These are phyloP conservation scores for Cudoniella acicularis DNA, from an alignment of 495 filamentous ascomycete species.

Conservation along the genomic window DNA sequence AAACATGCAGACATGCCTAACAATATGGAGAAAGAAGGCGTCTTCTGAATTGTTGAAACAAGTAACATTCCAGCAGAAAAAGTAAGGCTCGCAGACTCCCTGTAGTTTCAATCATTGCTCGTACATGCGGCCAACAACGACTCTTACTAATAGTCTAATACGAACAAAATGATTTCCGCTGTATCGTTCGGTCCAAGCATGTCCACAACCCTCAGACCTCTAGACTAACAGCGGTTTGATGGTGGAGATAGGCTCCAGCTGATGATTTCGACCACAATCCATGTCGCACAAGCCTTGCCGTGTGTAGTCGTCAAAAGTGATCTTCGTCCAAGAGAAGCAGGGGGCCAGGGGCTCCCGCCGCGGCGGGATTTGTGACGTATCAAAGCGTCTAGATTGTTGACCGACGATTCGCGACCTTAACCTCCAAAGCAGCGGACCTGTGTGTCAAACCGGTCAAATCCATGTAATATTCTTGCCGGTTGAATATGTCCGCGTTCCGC, in stretches of 20 bases:
- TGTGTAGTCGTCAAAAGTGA: not conserved
- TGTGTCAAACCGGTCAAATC: not conserved
- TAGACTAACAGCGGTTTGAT: not conserved
- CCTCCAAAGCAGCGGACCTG: not conserved
- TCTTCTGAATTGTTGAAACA: too few species aligned
- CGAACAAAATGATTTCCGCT: too few species aligned
- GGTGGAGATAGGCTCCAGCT: not conserved
- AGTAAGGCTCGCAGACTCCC: too few species aligned
- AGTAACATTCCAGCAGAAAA: too few species aligned
- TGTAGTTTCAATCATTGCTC: too few species aligned
- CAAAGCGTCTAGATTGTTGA: not conserved
- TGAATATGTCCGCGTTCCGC: not conserved
- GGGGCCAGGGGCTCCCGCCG: not conserved
- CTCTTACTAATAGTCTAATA: too few species aligned
- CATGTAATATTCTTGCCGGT: constrained; percentile 1
- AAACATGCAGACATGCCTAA: not conserved
- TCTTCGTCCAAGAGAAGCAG: not conserved
- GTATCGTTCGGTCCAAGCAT: too few species aligned
- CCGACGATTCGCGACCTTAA: constrained; percentile 2
- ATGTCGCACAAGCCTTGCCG: not conserved
- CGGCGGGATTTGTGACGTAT: constrained; percentile 7
- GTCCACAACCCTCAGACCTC: not conserved
- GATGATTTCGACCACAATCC: not conserved
- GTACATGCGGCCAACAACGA: too few species aligned
- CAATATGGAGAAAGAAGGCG: too few species aligned